These are phyloP conservation scores for Mikania micrantha DNA, from an alignment of 129 eudicot species.

Conservation along the genomic window DNA sequence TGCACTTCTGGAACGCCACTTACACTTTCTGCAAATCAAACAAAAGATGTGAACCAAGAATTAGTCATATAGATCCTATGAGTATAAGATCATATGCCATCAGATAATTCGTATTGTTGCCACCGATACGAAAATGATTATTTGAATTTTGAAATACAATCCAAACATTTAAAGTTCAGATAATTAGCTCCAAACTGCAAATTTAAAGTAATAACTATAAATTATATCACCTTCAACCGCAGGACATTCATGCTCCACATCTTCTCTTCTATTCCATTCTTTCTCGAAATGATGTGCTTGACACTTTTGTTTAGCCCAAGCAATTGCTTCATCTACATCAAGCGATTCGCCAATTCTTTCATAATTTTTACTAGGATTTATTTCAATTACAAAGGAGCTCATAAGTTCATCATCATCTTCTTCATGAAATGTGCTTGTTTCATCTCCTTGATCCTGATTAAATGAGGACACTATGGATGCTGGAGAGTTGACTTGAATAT, in stretches of 20 bases:
- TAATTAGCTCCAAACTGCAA: no score
- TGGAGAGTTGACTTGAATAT: conserved; percentile 59
- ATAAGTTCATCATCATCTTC: conserved; percentile 40
- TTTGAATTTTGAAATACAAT: no score
- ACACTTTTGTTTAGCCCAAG: conserved; percentile 86
- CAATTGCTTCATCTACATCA: conserved; percentile 82
- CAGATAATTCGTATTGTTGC: background rate
- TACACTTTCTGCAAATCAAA: conserved; percentile 32
- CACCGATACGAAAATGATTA: no score
- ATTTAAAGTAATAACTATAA: no score
- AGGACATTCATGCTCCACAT: conserved; percentile 17
- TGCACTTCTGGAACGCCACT: conserved; percentile 27
- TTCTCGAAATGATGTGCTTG: conserved; percentile 21
- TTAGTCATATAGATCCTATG: background rate
- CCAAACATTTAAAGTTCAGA: no score
- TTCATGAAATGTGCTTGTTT: conserved; percentile 3
- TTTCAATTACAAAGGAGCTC: conserved; percentile 74
- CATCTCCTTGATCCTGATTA: conserved; percentile 27
- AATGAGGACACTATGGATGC: conserved; percentile 58
- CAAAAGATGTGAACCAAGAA: background rate
- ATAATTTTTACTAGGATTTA: conserved; percentile 29
- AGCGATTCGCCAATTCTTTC: conserved; percentile 35
- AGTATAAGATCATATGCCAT: background rate
- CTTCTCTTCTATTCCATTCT: conserved; percentile 15
- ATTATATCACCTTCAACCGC: conserved; percentile 10